These are phyloP conservation scores for Abrus precatorius DNA, from an alignment of 306 rosid species.

Conservation along the genomic window DNA sequence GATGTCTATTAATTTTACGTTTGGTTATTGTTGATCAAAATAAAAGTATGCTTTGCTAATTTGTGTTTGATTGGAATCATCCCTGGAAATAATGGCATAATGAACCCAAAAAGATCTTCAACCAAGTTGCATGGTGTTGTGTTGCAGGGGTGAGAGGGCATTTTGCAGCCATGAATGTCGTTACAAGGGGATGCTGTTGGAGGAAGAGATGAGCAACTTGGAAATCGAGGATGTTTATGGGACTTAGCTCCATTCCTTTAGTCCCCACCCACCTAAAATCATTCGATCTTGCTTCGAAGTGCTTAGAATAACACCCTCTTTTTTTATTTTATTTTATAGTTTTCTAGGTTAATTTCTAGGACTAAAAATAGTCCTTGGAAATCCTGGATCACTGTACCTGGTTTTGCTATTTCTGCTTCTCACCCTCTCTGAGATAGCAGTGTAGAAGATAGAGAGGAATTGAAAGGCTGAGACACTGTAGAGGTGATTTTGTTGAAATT, in stretches of 20 bases:
- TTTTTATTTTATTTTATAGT: conserved; percentile 24
- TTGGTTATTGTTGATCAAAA: background rate
- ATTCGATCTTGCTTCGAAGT: conserved; percentile 15
- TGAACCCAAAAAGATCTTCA: conserved; percentile 2
- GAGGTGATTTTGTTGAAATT: conserved; percentile 59
- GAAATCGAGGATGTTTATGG: conserved; percentile 47
- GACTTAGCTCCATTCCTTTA: conserved; percentile 34
- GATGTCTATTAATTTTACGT: background rate
- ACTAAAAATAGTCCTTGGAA: conserved; percentile 36
- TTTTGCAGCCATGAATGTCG: conserved; percentile 96
- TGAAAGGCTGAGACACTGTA: conserved; percentile 50
- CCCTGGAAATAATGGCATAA: background rate
- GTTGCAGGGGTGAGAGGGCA: conserved; percentile 89
- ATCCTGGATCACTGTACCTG: conserved; percentile 41
- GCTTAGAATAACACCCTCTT: conserved; percentile 38
- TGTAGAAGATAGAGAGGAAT: conserved; percentile 44
- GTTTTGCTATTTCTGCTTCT: conserved; percentile 23
- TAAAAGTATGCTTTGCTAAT: background rate
- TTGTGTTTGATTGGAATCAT: background rate
- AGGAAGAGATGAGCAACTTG: conserved; percentile 59
- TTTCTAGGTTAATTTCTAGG: conserved; percentile 38
- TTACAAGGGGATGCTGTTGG: conserved; percentile 72
- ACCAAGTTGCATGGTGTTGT: conserved; percentile 26
- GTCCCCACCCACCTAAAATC: background rate
- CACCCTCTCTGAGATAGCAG: conserved; percentile 35